Percentiles rank a stretch among this genome's conserved stretches.
These are phyloP conservation scores for Apiospora arundinis DNA, from an alignment of 2,329 filamentous ascomycete species.

Conservation along the genomic window DNA sequence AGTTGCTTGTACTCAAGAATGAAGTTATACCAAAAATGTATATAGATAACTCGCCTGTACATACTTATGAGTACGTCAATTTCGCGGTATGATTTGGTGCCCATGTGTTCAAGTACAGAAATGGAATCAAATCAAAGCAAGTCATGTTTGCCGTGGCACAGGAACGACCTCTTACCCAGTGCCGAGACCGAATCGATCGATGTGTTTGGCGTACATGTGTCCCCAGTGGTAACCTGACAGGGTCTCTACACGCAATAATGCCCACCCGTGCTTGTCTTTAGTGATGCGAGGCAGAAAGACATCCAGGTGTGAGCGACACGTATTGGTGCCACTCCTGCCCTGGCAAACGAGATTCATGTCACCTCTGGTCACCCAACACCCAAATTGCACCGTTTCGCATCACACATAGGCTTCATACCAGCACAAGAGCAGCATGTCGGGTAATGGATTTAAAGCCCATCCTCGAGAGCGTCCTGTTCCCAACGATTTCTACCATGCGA, in stretches of 20 bases:
- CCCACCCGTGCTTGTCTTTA: neutral
- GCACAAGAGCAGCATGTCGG: neutral
- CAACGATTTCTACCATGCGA: neutral
- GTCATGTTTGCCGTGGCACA: neutral
- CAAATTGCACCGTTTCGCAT: neutral
- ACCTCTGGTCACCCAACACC: neutral
- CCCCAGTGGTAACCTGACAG: neutral
- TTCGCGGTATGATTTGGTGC: neutral
- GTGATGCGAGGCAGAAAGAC: neutral
- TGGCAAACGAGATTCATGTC: slow-evolving; percentile 4
- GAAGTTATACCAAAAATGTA: neutral
- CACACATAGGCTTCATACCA: neutral
- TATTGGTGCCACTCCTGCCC: neutral
- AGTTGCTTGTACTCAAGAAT: neutral
- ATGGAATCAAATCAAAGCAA: neutral
- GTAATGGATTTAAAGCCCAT: neutral
- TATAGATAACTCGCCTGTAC: neutral
- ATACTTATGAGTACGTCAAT: neutral
- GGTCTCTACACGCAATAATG: neutral
- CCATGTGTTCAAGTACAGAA: neutral
- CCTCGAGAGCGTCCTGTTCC: neutral
- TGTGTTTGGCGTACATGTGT: neutral
- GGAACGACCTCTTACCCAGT: neutral
- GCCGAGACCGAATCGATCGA: neutral
- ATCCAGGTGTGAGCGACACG: neutral